A percentile compares a stretch with the other conserved stretches of the same genome.
These are phyloP conservation scores for Claviceps sp. DNA, from an alignment of 2,329 filamentous ascomycete genomes.

Conservation along the genomic window DNA sequence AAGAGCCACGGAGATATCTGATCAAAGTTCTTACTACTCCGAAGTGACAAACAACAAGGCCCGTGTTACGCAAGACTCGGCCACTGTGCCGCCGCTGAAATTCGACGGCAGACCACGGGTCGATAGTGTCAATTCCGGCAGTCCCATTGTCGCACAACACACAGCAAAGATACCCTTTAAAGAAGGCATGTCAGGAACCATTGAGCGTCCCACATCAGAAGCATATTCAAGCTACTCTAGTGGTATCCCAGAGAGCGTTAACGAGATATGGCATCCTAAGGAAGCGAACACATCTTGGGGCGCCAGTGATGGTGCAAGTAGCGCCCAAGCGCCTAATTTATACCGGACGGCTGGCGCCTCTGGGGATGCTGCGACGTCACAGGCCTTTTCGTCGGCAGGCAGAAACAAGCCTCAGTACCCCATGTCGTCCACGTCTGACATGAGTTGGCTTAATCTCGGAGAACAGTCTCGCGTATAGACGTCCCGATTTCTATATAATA, in stretches of 20 bases:
- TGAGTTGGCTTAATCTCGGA: constrained; percentile 70
- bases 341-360: constrained; percentile 28
- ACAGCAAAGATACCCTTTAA: constrained; percentile 34
- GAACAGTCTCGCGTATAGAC: constrained; percentile 20
- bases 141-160: constrained; percentile 54
- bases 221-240: constrained; percentile 46
- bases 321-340: constrained; percentile 31
- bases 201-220: constrained; percentile 42
- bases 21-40: constrained; percentile 44
- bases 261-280: constrained; percentile 41
- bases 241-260: constrained; percentile 50
- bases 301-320: constrained; percentile 35
- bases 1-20: constrained; percentile 39
- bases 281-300: constrained; percentile 33
- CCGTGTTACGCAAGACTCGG: constrained; percentile 51
- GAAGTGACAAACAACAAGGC: constrained; percentile 13
- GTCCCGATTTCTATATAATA: background rate
- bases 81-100: constrained; percentile 54
- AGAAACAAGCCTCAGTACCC: constrained; percentile 37
- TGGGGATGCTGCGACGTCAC: constrained; percentile 17
- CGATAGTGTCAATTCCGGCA: constrained; percentile 53
- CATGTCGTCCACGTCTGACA: constrained; percentile 44
- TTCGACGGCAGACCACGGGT: constrained; percentile 50
- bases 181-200: constrained; percentile 46
- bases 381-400: constrained; percentile 20